Evolutionary conservation across 2,329 filamentous ascomycete species (phyloP), one percentile per base, ranked within the genome.

Genomic region (Pseudogymnoascus sp.): DNA sequence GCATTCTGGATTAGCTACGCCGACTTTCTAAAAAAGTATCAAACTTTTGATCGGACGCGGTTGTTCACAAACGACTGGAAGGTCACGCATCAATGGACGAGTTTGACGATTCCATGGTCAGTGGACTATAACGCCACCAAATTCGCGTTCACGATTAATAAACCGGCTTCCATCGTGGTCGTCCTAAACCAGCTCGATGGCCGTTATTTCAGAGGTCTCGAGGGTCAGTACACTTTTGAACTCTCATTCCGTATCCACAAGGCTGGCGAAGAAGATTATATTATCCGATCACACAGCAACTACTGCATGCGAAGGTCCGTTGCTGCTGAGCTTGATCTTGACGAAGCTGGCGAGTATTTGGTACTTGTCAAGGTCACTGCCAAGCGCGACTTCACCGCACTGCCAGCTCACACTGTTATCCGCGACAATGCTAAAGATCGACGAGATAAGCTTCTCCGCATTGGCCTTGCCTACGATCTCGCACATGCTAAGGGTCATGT

Each of bases 1-100:
- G 80, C 82, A 10, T 85, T 85, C 66, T 85, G 82, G 82, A 84
- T 85, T 61, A 77, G 80, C 1, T 85, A 83, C 66, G 75, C 81
- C 57, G 83, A 86, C 65, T 74, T 86, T 58, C 76, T 86, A 10
- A 77, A 79, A 63, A 85, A 85, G 66, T 86, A 82, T 66, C 78
- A 79, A 56, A 77, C 79, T 64, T 80, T 86, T 59, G 82, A 86
- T 66, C 77, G 82, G 12, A 86, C 83, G 0, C 76, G 83, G 0
- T 77, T 86, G 15, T 86, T 86, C 69, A 74, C 79, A 23, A 79
- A 82, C 18, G 76, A 81, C 62, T 86, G 83, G 83, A 76, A 77
- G 41, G 77, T 79, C 57, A 79, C 77, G 13, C 79, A 82, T 59
- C 77, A 79, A 61, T 86, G 82, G 82, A 81, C 84, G 55, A 81